Evolutionary conservation across 176 grass and related monocot species (phyloP).

Genomic region (Secale cereale): DNA sequence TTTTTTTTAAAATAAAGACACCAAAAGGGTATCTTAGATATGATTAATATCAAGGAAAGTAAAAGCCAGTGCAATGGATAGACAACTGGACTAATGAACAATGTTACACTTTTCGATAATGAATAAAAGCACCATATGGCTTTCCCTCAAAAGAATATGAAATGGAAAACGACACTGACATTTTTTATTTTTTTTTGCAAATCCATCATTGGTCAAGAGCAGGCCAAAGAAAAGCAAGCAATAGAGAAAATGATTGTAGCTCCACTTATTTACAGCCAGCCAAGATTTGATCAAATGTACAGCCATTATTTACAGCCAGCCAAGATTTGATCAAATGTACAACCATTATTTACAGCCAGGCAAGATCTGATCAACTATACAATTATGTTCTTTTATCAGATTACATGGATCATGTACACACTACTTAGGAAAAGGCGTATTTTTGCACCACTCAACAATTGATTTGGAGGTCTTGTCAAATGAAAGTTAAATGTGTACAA

Average conservation of each 20-base stretch:
- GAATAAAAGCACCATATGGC: background rate
- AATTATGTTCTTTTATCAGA: conserved; percentile 17
- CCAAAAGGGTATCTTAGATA: too few relatives aligned
- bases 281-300: conserved; percentile 1
- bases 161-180: background rate
- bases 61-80: too few relatives aligned
- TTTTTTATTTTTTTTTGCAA: background rate
- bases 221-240: background rate
- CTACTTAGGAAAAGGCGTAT: background rate
- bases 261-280: conserved; percentile 5
- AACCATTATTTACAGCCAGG: background rate
- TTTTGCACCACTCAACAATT: background rate
- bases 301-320: background rate
- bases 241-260: background rate
- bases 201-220: background rate
- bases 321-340: conserved; percentile 7
- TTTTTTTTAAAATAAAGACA: too few relatives aligned
- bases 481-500: background rate
- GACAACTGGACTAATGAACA: too few relatives aligned
- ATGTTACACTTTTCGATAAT: background rate
- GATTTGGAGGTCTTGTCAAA: conserved; percentile 5
- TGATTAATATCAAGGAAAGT: too few relatives aligned
- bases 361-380: conserved; percentile 11
- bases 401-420: conserved; percentile 32
- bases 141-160: background rate